Evolutionary conservation across 345 rosid species (phyloP).

Genomic region (Aegle marmelos): DNA sequence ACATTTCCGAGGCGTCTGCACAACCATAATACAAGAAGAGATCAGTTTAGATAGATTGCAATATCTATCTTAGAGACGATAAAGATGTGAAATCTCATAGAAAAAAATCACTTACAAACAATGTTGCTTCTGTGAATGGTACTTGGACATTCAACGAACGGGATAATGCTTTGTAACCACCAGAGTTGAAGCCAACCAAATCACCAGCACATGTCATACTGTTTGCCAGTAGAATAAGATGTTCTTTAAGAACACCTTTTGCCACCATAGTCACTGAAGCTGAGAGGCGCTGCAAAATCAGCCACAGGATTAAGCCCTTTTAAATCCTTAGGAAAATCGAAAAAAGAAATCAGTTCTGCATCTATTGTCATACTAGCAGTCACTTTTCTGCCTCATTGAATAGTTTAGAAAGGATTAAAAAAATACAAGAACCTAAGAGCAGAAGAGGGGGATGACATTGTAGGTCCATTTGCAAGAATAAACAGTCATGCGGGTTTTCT

Average conservation of each 20-base stretch:
- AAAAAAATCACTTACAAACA: conserved; percentile 54
- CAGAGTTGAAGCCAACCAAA: conserved; percentile 84
- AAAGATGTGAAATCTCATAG: conserved; percentile 1
- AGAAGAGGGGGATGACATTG: not conserved
- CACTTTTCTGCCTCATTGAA: not conserved
- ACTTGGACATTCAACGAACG: conserved; percentile 77
- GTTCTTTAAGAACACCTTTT: conserved; percentile 84
- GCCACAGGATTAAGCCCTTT: conserved; percentile 3
- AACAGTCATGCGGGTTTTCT: not conserved
- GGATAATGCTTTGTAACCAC: conserved; percentile 74
- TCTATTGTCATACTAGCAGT: not conserved
- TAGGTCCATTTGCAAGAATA: not conserved
- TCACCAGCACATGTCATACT: conserved; percentile 89
- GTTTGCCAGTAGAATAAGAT: conserved; percentile 76
- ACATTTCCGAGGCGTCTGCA: conserved; percentile 78
- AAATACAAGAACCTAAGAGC: not conserved
- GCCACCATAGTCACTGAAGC: conserved; percentile 78
- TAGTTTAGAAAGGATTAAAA: not conserved
- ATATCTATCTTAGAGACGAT: conserved; percentile 12
- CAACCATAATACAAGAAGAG: conserved; percentile 9
- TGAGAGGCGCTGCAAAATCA: conserved; percentile 76
- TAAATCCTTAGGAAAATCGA: not conserved
- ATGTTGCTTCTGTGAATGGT: conserved; percentile 94
- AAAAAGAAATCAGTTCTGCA: not conserved
- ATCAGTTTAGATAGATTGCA: not conserved